Evolutionary conservation across 352 stramenopile species (phyloP), one percentile per base, ranked within the genome.

Genomic region (Phytophthora foliorum): DNA sequence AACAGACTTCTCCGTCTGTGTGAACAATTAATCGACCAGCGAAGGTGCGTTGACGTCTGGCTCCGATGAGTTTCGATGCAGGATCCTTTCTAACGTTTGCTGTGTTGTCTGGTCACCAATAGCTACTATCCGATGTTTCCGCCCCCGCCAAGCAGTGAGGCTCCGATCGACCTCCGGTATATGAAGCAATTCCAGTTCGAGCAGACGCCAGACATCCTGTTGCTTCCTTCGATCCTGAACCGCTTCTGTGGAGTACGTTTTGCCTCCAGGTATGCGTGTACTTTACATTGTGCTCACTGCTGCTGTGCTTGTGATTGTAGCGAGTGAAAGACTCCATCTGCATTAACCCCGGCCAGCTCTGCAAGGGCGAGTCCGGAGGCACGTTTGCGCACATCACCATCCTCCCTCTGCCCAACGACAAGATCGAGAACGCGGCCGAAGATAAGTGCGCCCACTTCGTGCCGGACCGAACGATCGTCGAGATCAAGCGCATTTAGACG

Each of bases 221-320:
- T 99, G 52, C 70, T 99, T 19, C 97, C 97, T 27, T 99, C 96
- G 5, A 98, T 97, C 57, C 80, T 99, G 32, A 94, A 93, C 54
- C 89, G 87, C 4, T 96, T 96, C 67, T 93, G 84, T 77, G 89
- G 89, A 41, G 89, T 96, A 84, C 60, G 86, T 88, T 39, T 21
- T 25, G 1, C 6, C 14, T 42, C 13, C 10, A 49, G 10, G 22
- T 49, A 49, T 34, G 25, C 48, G 24, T 17, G 4, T 3, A 6
- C 5, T 58, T 13, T 11, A 1, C 22, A 14, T 38, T 6, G 34
- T 50, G n/a, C 8, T 68, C 25, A 69, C 36, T n/a, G 63, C 77
- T 58, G 55, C 29, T 38, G 24, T 50, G 32, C n/a, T 50, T 53
- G 51, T 25, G 27, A 65, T 77, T 74, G 19, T 77, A 97, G 77